phyloP scores from a whole-genome alignment of 306 rosid genomes.

The Nissolia schottii region DNA sequence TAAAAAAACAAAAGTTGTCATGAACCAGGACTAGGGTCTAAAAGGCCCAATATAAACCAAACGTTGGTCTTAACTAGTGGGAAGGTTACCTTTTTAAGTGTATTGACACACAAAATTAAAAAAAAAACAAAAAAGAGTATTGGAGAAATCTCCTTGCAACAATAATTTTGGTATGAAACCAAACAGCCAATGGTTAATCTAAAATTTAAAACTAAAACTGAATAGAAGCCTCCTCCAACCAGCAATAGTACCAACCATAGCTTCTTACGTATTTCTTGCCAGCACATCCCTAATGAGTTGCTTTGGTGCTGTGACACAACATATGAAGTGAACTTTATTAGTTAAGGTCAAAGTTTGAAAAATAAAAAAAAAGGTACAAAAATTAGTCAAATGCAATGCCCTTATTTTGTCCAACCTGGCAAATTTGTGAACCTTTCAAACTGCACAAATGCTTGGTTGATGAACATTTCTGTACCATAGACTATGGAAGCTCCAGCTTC shows the following conservation, averaged over 20 bases:
- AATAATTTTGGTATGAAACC: too few relatives aligned
- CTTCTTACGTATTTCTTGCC: slow-evolving; percentile 30
- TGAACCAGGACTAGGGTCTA: too few relatives aligned
- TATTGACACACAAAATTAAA: too few relatives aligned
- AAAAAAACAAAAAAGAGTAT: too few relatives aligned
- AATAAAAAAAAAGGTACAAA: background rate
- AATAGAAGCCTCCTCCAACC: background rate
- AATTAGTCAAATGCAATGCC: background rate
- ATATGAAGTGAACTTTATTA: background rate
- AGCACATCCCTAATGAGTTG: slow-evolving; percentile 47
- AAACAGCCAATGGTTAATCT: too few relatives aligned
- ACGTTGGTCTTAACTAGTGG: too few relatives aligned
- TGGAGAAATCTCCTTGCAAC: too few relatives aligned
- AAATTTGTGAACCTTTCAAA: slow-evolving; percentile 52
- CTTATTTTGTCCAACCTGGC: slow-evolving; percentile 39
- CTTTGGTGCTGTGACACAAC: slow-evolving; percentile 51
- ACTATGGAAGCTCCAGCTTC: slow-evolving; percentile 51
- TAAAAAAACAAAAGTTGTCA: too few relatives aligned
- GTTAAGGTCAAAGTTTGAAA: background rate
- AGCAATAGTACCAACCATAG: background rate
- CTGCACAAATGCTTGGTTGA: slow-evolving; percentile 65
- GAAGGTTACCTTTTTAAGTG: too few relatives aligned
- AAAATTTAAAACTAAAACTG: background rate
- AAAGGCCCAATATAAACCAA: too few relatives aligned
- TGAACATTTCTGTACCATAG: slow-evolving; percentile 66